A percentile compares a stretch with the other conserved stretches of the same genome.
phyloP scores from a whole-genome alignment of 805 yeast genomes.

The Candida coquimbonensis region DNA sequence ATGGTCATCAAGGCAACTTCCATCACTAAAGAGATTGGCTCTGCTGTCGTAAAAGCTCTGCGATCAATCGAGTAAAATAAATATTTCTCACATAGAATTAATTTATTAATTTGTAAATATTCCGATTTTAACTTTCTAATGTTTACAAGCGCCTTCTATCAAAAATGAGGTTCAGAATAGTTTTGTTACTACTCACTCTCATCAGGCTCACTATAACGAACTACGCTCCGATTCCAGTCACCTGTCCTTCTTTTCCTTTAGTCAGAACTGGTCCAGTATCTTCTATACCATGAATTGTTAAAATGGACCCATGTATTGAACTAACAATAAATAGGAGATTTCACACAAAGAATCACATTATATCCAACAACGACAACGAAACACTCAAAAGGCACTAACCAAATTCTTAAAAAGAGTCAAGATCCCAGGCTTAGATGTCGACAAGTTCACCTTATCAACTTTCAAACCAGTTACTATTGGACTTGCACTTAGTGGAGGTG shows the following conservation, averaged over 20 bases:
- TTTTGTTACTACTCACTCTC: background rate
- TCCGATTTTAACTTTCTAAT: background rate
- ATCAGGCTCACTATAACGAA: background rate
- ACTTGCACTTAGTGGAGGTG: slow-evolving; percentile 76
- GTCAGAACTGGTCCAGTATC: slow-evolving; percentile 8
- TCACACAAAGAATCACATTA: slow-evolving; percentile 20
- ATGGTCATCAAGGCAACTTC: slow-evolving; percentile 47
- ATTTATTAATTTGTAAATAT: background rate
- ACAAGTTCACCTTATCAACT: slow-evolving; percentile 16
- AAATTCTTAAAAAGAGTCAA: slow-evolving; percentile 25
- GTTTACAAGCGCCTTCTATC: background rate
- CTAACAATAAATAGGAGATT: background rate
- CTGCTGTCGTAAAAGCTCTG: slow-evolving; percentile 39
- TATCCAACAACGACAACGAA: slow-evolving; percentile 23
- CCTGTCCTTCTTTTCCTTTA: slow-evolving; percentile 7
- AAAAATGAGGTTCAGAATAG: background rate
- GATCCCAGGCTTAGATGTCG: slow-evolving; percentile 29
- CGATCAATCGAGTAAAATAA: slow-evolving; percentile 1
- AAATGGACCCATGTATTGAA: too few relatives aligned
- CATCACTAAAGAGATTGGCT: slow-evolving; percentile 55
- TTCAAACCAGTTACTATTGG: slow-evolving; percentile 38
- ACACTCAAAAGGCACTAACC: slow-evolving; percentile 26
- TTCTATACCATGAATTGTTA: slow-evolving; percentile 1
- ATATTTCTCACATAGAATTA: background rate
- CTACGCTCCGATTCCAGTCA: slow-evolving; percentile 9